Conservation (phyloP, 2,329 filamentous ascomycete species). For the Diplocarpon mali region DNA sequence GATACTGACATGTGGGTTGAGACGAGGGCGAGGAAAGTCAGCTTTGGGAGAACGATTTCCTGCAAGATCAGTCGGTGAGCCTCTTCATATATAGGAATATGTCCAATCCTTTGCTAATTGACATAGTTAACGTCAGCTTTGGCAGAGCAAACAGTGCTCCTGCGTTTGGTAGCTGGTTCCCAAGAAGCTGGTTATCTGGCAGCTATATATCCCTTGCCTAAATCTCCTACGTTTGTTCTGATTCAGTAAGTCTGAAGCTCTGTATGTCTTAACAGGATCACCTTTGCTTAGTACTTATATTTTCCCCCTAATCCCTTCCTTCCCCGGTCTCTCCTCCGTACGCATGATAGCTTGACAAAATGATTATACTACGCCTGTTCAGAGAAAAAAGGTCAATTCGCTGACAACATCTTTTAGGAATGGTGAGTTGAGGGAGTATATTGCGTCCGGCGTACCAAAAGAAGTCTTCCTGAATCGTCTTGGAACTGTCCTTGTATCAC, state of each 20-base stretch:
- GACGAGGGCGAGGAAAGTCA: constrained; percentile 60
- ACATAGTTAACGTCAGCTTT: constrained; percentile 45
- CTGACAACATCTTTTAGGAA: constrained; percentile 37
- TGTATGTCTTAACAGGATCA: no score
- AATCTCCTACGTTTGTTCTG: constrained; percentile 67
- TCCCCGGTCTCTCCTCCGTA: not conserved
- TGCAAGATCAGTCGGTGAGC: constrained; percentile 44
- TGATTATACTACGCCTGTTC: not conserved
- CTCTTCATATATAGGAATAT: not conserved
- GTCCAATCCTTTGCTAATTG: constrained; percentile 1
- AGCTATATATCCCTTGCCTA: constrained; percentile 71
- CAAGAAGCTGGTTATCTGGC: constrained; percentile 73
- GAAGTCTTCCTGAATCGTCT: constrained; percentile 55
- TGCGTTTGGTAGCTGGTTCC: constrained; percentile 62
- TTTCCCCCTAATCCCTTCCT: not conserved
- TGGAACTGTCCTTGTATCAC: constrained; percentile 27
- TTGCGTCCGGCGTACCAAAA: constrained; percentile 51
- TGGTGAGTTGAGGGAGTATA: constrained; percentile 66
- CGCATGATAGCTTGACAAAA: no score
- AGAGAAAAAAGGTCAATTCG: not conserved
- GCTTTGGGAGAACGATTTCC: constrained; percentile 61
- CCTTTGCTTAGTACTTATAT: not conserved
- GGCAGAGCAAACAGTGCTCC: constrained; percentile 50
- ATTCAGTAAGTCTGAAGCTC: constrained; percentile 46
- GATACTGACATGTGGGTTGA: constrained; percentile 28